phyloP scores from a whole-genome alignment of 2,329 filamentous ascomycete species.

The Metarhizium brunneum region DNA sequence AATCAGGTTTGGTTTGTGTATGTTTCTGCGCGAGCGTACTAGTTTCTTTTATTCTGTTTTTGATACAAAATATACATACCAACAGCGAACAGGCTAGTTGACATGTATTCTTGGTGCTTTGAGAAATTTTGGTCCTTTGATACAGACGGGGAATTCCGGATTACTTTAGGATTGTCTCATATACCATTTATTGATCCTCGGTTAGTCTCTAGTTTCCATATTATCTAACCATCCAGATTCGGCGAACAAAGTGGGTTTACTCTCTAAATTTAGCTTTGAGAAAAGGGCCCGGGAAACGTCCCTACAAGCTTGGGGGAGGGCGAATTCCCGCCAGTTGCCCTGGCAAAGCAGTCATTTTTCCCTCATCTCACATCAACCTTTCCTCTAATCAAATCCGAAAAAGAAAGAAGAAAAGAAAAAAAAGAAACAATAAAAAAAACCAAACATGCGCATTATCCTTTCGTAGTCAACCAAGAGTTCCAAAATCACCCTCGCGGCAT shows the following conservation, averaged over 20 bases:
- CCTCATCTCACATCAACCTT: background rate
- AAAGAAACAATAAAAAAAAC: background rate
- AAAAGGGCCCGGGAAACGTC: background rate
- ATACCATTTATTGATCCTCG: background rate
- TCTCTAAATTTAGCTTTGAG: background rate
- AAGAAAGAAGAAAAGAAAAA: background rate
- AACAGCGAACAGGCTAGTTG: too few relatives aligned
- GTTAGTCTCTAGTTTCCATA: background rate
- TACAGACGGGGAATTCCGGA: background rate
- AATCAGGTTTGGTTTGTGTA: background rate
- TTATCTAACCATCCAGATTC: slow-evolving; percentile 1
- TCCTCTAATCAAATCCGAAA: background rate
- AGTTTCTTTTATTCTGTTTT: background rate
- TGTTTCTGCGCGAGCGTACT: background rate
- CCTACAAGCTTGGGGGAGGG: background rate
- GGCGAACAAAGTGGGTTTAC: background rate
- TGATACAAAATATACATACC: background rate
- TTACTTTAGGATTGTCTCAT: background rate
- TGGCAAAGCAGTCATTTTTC: too few relatives aligned
- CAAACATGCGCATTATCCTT: slow-evolving; percentile 2
- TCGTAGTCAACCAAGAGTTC: background rate
- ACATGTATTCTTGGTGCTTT: background rate
- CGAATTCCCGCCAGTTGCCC: too few relatives aligned
- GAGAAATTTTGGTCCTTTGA: background rate
- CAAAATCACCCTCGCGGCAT: background rate